Base-by-base conservation (phyloP, 2,329 filamentous ascomycete species). In the Aspergillus fijiensis region DNA sequence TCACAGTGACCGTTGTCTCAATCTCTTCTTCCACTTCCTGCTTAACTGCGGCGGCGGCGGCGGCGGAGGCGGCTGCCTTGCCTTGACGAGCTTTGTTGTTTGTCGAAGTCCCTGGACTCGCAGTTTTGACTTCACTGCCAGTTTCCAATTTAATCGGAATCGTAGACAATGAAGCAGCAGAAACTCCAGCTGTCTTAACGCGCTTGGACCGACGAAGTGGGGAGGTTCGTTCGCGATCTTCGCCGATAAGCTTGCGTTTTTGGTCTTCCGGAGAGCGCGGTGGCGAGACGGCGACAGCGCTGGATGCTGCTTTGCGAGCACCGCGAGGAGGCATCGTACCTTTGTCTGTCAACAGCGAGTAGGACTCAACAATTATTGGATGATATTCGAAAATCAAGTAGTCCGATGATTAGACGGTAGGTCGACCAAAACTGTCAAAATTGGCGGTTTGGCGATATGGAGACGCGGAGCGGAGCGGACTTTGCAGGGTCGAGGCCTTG, bases 151-250 rank as follows among this genome's bases (percentile, higher is more conserved):
- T 27, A n/a, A 39, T 3, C 19, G n/a, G 31, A 12, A 2, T 35
- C 14, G 35, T 19, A 1, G 45, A 39, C 16, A 55, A 16, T 14
- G 25, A 10, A 19, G 29, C 29, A 42, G 21, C 49, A n/a, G 53
- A 29, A 19, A 21, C 47, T 19, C 64, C 61, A 2, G 59, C 63
- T 16, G 69, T 66, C 55, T 66, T 73, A 50, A 71, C 63, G 6
- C 72, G 66, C 54, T 73, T 75, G 6, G 72, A 74, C 61, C 69
- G 57, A 60, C 72, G 63, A 39, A 65, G 57, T 49, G 71, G 69
- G 11, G 70, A 71, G 35, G 56, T 61, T 49, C 63, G 63, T 23
- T 69, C 62, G 23, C 59, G 61, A 47, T 60, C 60, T 56, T 67
- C 67, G 60, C 69, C 69, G 39, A 19, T 14, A 33, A 70, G 62